A percentile compares a stretch with the other conserved stretches of the same genome.
phyloP scores from a whole-genome alignment of 352 stramenopile genomes.

The Phytopythium montanum region DNA sequence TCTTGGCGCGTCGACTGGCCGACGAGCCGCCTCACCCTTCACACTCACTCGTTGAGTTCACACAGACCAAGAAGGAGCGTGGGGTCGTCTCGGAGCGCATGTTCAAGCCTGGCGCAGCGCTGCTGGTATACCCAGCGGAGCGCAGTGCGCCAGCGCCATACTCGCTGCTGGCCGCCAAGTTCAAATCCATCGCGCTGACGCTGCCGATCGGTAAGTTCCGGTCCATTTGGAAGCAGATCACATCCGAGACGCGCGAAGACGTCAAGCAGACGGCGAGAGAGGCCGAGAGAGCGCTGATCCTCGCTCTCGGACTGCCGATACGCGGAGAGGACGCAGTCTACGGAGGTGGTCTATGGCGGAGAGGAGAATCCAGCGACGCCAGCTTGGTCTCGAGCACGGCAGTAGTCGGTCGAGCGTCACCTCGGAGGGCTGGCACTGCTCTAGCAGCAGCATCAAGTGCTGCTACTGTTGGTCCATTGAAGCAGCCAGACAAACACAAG shows the following conservation, averaged over 20 bases:
- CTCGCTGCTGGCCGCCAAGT: constrained; percentile 32
- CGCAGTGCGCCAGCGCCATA: constrained; percentile 29
- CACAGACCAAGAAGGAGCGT: neutral
- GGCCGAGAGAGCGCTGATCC: constrained; percentile 31
- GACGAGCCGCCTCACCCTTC: neutral
- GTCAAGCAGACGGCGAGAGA: constrained; percentile 36
- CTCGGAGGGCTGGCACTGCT: neutral
- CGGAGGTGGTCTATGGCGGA: constrained; percentile 2
- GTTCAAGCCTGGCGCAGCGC: constrained; percentile 32
- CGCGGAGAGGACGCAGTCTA: constrained; percentile 7
- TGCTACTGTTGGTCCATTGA: neutral
- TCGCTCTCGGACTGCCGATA: constrained; percentile 21
- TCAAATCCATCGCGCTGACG: constrained; percentile 58
- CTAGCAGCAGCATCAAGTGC: neutral
- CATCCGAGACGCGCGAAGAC: constrained; percentile 14
- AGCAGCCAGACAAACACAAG: neutral
- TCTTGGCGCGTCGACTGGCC: constrained; percentile 18
- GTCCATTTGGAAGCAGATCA: constrained; percentile 46
- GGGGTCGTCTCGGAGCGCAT: constrained; percentile 37
- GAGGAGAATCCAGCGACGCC: constrained; percentile 5
- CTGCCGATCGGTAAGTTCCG: constrained; percentile 47
- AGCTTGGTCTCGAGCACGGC: neutral
- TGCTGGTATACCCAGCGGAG: constrained; percentile 32
- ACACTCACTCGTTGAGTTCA: neutral
- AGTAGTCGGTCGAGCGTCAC: neutral